Evolutionary conservation across 306 rosid species (phyloP).

Genomic region (Luffa acutangula): DNA sequence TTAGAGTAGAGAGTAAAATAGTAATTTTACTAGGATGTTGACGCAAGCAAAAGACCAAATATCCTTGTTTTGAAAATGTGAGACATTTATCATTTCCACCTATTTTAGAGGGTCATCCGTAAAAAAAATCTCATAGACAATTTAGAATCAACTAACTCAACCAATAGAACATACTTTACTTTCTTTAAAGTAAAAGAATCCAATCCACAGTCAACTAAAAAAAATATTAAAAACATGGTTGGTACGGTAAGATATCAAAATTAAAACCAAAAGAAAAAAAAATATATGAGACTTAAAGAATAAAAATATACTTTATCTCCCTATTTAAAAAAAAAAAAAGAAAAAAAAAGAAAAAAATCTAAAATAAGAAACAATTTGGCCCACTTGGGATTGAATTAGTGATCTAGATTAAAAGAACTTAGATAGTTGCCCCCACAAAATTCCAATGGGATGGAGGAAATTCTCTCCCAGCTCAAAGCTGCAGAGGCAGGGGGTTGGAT

Average conservation of each 20-base stretch:
- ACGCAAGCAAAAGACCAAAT: too few species aligned
- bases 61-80: too few species aligned
- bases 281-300: background rate
- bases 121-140: too few species aligned
- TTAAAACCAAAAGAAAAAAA: background rate
- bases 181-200: too few species aligned
- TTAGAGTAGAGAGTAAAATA: too few species aligned
- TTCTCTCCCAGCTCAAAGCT: background rate
- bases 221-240: background rate
- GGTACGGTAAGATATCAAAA: background rate
- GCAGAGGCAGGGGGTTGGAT: background rate
- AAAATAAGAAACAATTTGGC: background rate
- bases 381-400: background rate
- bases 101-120: too few species aligned
- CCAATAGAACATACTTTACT: too few species aligned
- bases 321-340: too few species aligned
- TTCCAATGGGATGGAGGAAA: constrained; percentile 9
- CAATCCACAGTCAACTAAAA: background rate
- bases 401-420: background rate
- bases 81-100: too few species aligned
- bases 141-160: too few species aligned
- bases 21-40: too few species aligned
- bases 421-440: background rate
- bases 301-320: background rate
- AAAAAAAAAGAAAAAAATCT: background rate